These are phyloP conservation scores for Tolypocladium pustulatum DNA, from an alignment of 2,329 filamentous ascomycete genomes.

Conservation along the genomic window DNA sequence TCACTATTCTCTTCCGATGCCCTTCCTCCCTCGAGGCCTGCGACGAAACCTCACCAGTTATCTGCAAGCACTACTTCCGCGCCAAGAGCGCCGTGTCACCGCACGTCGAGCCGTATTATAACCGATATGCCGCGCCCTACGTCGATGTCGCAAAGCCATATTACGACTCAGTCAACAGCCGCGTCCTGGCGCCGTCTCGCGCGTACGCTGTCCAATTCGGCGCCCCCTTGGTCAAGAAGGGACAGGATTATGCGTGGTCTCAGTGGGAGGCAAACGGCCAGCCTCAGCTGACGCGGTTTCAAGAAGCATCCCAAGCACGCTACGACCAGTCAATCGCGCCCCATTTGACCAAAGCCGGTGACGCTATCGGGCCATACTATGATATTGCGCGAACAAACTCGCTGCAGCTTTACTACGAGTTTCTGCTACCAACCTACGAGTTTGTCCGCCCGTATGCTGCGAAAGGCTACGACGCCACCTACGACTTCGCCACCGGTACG, in stretches of 20 bases:
- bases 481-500: conserved; percentile 56
- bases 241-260: conserved; percentile 51
- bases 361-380: conserved; percentile 61
- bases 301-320: conserved; percentile 46
- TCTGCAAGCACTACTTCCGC: conserved; percentile 78
- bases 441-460: conserved; percentile 64
- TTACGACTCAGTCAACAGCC: conserved; percentile 49
- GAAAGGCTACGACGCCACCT: conserved; percentile 56
- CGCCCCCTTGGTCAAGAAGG: conserved; percentile 60
- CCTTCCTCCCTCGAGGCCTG: conserved; percentile 60
- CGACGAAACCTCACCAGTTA: conserved; percentile 56
- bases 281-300: conserved; percentile 61
- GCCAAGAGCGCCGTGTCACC: conserved; percentile 55
- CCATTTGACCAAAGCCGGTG: conserved; percentile 53
- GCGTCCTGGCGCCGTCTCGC: conserved; percentile 58
- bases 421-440: conserved; percentile 66
- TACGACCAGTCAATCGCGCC: conserved; percentile 67
- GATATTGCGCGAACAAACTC: conserved; percentile 51
- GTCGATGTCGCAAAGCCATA: conserved; percentile 70
- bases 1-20: conserved; percentile 74
- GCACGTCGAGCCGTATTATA: conserved; percentile 75
- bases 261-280: conserved; percentile 74
- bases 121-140: conserved; percentile 74
- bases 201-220: conserved; percentile 62
- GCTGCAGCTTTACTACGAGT: conserved; percentile 58